phyloP scores from a whole-genome alignment of 805 yeast genomes.

The Gaillardinia entomophila region DNA sequence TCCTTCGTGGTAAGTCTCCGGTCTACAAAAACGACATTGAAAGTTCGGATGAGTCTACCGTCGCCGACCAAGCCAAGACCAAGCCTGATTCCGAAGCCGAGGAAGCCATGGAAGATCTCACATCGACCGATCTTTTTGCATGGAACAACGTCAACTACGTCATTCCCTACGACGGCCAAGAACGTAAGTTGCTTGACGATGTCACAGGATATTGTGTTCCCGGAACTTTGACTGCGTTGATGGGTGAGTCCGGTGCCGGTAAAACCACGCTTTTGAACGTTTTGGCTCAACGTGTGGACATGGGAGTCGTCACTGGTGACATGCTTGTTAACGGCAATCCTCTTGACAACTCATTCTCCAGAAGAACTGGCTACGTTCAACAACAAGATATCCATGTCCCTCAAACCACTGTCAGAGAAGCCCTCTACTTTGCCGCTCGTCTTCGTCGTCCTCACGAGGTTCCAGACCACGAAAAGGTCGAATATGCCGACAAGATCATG shows the following conservation, averaged over 20 bases:
- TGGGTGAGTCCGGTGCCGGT: conserved; percentile 66
- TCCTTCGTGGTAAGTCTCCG: conserved; percentile 19
- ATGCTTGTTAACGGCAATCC: conserved; percentile 52
- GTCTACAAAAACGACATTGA: conserved; percentile 12
- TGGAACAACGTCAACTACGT: conserved; percentile 61
- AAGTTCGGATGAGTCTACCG: conserved; percentile 5
- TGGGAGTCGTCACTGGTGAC: conserved; percentile 51
- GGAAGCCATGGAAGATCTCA: conserved; percentile 6
- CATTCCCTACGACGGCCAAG: conserved; percentile 41
- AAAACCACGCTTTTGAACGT: conserved; percentile 52
- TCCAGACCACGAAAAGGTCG: conserved; percentile 40
- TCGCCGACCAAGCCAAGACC: not conserved
- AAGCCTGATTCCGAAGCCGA: conserved; percentile 2
- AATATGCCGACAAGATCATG: conserved; percentile 48
- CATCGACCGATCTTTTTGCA: conserved; percentile 19
- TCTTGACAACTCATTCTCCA: conserved; percentile 43
- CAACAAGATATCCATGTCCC: conserved; percentile 54
- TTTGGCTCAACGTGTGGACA: conserved; percentile 47
- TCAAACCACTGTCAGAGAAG: conserved; percentile 48
- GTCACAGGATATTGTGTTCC: conserved; percentile 36
- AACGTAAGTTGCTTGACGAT: conserved; percentile 28
- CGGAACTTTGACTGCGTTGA: conserved; percentile 52
- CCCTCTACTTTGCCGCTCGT: conserved; percentile 46
- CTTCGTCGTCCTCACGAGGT: conserved; percentile 40
- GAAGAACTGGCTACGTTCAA: conserved; percentile 55